Evolutionary conservation across 2,329 filamentous ascomycete species (phyloP).

Genomic region (Stromatinia cepivora): DNA sequence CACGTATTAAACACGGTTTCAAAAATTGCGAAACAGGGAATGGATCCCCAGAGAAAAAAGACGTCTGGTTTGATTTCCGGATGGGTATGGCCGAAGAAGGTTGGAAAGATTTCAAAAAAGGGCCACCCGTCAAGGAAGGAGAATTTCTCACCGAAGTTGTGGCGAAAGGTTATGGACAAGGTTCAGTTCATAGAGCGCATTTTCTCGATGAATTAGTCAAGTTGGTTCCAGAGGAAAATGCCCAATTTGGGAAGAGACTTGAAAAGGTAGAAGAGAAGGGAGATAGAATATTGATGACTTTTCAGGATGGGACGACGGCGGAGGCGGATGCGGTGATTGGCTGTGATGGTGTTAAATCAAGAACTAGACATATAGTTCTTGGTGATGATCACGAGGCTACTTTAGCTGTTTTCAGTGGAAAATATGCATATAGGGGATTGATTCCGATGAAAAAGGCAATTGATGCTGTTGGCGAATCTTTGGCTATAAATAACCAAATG

Average conservation of each 20-base stretch:
- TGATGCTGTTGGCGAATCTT: slow-evolving; percentile 49
- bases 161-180: slow-evolving; percentile 33
- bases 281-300: slow-evolving; percentile 41
- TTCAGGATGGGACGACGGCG: slow-evolving; percentile 48
- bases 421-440: slow-evolving; percentile 60
- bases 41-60: slow-evolving; percentile 32
- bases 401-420: slow-evolving; percentile 52
- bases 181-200: slow-evolving; percentile 38
- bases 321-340: slow-evolving; percentile 25
- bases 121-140: slow-evolving; percentile 29
- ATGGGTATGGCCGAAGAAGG: slow-evolving; percentile 33
- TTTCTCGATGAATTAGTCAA: slow-evolving; percentile 40
- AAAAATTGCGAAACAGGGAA: slow-evolving; percentile 34
- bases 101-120: slow-evolving; percentile 30
- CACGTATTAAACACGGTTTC: slow-evolving; percentile 34
- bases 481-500: slow-evolving; percentile 52
- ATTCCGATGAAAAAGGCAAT: slow-evolving; percentile 57
- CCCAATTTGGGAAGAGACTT: slow-evolving; percentile 43
- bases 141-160: slow-evolving; percentile 28
- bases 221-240: slow-evolving; percentile 43
- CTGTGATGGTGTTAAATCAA: slow-evolving; percentile 47
- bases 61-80: slow-evolving; percentile 38
- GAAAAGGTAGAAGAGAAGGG: slow-evolving; percentile 38
- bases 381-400: slow-evolving; percentile 48
- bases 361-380: slow-evolving; percentile 52